These are phyloP conservation scores for Neotropicomus parvogracilis DNA, from an alignment of 1,284 basidiomycete genomes.

Conservation along the genomic window DNA sequence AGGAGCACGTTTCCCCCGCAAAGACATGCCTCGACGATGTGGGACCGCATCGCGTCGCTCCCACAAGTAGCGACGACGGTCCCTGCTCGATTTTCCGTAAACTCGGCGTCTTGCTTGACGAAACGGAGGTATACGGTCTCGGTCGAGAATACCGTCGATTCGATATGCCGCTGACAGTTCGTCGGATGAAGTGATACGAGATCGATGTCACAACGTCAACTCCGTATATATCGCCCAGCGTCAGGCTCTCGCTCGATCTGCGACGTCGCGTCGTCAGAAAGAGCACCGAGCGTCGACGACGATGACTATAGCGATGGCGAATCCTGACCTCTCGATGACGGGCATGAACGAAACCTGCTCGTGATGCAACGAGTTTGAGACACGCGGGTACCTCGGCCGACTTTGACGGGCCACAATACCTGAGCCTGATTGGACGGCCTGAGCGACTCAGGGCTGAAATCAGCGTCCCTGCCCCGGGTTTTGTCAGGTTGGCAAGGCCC, in stretches of 20 bases:
- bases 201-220: background rate
- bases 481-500: slow-evolving; percentile 59
- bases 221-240: slow-evolving; percentile 50
- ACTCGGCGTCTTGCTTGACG: slow-evolving; percentile 42
- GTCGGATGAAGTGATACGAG: background rate
- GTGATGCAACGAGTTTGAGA: background rate
- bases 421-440: slow-evolving; percentile 61
- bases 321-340: slow-evolving; percentile 43
- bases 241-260: slow-evolving; percentile 59
- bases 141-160: slow-evolving; percentile 52
- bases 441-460: slow-evolving; percentile 48
- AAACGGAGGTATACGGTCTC: slow-evolving; percentile 48
- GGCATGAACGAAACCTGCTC: slow-evolving; percentile 45
- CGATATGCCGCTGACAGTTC: slow-evolving; percentile 37
- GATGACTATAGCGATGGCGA: background rate
- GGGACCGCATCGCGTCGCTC: slow-evolving; percentile 36
- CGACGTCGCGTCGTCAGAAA: slow-evolving; percentile 6
- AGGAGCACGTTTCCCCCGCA: slow-evolving; percentile 24
- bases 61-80: slow-evolving; percentile 39
- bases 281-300: too few relatives aligned
- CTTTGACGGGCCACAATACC: background rate
- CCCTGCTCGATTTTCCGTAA: slow-evolving; percentile 39
- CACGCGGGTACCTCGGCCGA: background rate
- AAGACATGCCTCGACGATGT: background rate
- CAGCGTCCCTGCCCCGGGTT: slow-evolving; percentile 54